Base-by-base conservation (phyloP, 306 rosid genomes). In the Lathyrus aphaca region DNA sequence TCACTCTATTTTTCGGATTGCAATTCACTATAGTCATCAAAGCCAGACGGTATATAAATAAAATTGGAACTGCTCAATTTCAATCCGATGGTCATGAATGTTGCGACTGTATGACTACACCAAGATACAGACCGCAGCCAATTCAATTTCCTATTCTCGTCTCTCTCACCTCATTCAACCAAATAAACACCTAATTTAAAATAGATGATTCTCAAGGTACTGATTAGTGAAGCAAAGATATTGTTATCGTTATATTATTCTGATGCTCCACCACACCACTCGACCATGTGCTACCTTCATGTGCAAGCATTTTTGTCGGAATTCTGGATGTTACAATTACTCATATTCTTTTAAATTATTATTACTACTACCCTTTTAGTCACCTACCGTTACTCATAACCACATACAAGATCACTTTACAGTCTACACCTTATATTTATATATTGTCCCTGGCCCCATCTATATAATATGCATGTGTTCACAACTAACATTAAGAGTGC, bases 251-350 rank as follows among this genome's bases (percentile, higher is more conserved):
- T 53, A 30, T 27, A 48, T 77, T 39, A 51, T 64, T 77, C 68
- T 25, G 58, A 74, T 72, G 79, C 70, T 32, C 5, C 5, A 19
- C 35, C 74, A 57, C 59, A n/a, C n/a, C n/a, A n/a, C 56, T n/a
- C 25, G 2, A 13, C 39, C 86, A 74, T 75, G 86, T 79, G 76
- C 55, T 66, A 17, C 27, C 79, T 82, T 79, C 79, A 45, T 61
- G 56, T 60, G 73, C 30, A 82, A 78, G 86, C 76, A 82, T 75
- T 56, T 66, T 57, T 82, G 86, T 78, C 86, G 83, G 83, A 82
- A 78, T 78, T 64, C 46, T 64, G 40, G 73, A 68, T 40, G 55
- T 76, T 50, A 55, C 45, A 59, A 14, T 21, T 27, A 44, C 49
- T 11, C 25, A 43, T 21, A 19, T 30, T 50, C 55, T 50, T 53